A percentile compares a stretch with the other conserved stretches of the same genome.
These are phyloP conservation scores for Tricholoma sp. DNA, from an alignment of 768 basidiomycete species.

Conservation along the genomic window DNA sequence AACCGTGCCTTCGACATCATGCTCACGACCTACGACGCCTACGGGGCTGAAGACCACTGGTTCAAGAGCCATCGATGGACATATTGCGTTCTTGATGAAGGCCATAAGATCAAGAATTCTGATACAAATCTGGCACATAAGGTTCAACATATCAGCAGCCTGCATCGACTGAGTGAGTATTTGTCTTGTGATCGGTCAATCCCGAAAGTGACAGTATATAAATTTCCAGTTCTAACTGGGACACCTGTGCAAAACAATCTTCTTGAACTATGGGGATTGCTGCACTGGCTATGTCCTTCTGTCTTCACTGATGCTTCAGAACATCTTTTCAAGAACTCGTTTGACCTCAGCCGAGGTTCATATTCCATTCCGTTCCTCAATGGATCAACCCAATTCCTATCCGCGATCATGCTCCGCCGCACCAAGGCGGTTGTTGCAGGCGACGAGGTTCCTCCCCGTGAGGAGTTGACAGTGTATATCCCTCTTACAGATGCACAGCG, in stretches of 20 bases:
- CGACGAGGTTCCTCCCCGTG: conserved; percentile 48
- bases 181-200: background rate
- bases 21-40: conserved; percentile 67
- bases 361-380: conserved; percentile 47
- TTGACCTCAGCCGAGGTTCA: conserved; percentile 46
- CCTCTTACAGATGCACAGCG: conserved; percentile 56
- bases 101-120: conserved; percentile 70
- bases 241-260: conserved; percentile 72
- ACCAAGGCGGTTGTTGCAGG: conserved; percentile 46
- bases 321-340: conserved; percentile 44
- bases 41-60: conserved; percentile 52
- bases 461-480: conserved; percentile 52
- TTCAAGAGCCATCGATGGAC: conserved; percentile 56
- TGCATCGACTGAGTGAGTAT: conserved; percentile 49
- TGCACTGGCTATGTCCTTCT: conserved; percentile 52
- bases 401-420: conserved; percentile 53
- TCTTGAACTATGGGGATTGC: conserved; percentile 49
- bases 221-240: conserved; percentile 54
- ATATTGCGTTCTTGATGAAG: conserved; percentile 60
- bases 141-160: conserved; percentile 49
- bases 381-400: conserved; percentile 43
- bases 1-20: conserved; percentile 48
- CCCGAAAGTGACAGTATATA: background rate
- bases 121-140: conserved; percentile 49
- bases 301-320: conserved; percentile 48